These are phyloP conservation scores for Penicillium taxi DNA, from an alignment of 495 filamentous ascomycete species.

Conservation along the genomic window DNA sequence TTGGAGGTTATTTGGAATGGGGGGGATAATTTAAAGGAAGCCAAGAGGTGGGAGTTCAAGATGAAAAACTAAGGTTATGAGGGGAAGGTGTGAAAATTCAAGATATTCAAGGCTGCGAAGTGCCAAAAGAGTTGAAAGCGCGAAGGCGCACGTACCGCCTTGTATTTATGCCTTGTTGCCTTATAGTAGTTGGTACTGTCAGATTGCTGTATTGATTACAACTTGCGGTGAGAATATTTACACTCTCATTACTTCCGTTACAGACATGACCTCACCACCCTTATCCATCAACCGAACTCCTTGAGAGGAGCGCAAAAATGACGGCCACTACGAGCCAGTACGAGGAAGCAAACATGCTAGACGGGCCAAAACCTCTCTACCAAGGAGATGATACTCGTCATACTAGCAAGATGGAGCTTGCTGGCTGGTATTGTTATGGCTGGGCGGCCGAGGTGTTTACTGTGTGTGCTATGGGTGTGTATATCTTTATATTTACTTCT, in stretches of 20 bases:
- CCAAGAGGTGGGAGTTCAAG: too few species aligned
- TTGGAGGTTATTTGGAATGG: too few species aligned
- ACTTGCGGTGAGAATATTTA: not conserved
- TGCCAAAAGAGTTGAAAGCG: not conserved
- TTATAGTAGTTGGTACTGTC: too few species aligned
- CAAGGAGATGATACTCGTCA: conserved; percentile 78
- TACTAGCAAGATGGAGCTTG: conserved; percentile 80
- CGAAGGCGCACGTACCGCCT: conserved; percentile 19
- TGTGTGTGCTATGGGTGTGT: conserved; percentile 74
- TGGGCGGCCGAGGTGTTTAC: conserved; percentile 98
- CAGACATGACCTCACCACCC: conserved; percentile 15
- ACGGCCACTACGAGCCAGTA: too few species aligned
- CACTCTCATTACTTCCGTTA: not conserved
- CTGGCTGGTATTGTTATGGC: conserved; percentile 92
- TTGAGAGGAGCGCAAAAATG: too few species aligned
- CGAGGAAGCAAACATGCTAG: conserved; percentile 11
- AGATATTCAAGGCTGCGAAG: too few species aligned
- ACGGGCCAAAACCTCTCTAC: conserved; percentile 41
- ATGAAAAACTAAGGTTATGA: too few species aligned
- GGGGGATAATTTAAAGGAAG: too few species aligned
- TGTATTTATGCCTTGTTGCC: conserved; percentile 20
- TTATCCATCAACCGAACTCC: too few species aligned
- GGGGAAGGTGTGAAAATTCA: too few species aligned
- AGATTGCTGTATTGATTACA: too few species aligned
- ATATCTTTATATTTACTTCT: conserved; percentile 1